These are phyloP conservation scores for Tetrapisispora iriomotensis DNA, from an alignment of 805 yeast species.

Conservation along the genomic window DNA sequence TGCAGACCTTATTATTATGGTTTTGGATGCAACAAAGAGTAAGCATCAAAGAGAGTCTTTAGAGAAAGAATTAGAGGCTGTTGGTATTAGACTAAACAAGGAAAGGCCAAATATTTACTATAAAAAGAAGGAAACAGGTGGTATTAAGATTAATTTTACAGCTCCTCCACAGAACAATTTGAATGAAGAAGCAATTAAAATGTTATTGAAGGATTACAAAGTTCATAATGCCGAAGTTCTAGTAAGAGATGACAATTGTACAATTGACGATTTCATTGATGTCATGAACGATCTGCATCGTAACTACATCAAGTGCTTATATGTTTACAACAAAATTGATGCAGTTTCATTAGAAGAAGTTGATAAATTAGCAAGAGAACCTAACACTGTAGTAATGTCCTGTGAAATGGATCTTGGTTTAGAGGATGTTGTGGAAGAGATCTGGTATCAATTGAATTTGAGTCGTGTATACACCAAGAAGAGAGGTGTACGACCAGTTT, in stretches of 20 bases:
- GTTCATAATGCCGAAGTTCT: conserved; percentile 91
- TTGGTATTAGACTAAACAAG: conserved; percentile 85
- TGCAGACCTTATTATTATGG: conserved; percentile 86
- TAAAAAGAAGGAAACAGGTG: conserved; percentile 80
- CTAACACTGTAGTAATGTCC: conserved; percentile 88
- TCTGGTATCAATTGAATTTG: conserved; percentile 80
- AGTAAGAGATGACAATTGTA: conserved; percentile 77
- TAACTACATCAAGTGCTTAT: conserved; percentile 81
- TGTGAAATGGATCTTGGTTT: conserved; percentile 84
- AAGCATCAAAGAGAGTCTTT: conserved; percentile 78
- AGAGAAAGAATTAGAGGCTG: conserved; percentile 84
- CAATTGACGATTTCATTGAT: conserved; percentile 90
- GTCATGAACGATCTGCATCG: conserved; percentile 80
- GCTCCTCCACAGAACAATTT: conserved; percentile 67
- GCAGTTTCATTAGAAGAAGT: conserved; percentile 92
- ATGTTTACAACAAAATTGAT: conserved; percentile 91
- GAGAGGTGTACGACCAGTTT: conserved; percentile 73
- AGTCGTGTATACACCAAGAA: conserved; percentile 80
- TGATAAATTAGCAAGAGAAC: conserved; percentile 83
- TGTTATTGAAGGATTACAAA: conserved; percentile 74
- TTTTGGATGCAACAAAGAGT: conserved; percentile 90
- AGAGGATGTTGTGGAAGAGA: conserved; percentile 80
- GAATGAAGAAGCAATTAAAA: conserved; percentile 69
- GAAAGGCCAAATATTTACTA: conserved; percentile 67
- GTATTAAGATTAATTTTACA: conserved; percentile 72